Conservation (phyloP, 2,329 filamentous ascomycete species). For the Hymenoscyphus occultus region DNA sequence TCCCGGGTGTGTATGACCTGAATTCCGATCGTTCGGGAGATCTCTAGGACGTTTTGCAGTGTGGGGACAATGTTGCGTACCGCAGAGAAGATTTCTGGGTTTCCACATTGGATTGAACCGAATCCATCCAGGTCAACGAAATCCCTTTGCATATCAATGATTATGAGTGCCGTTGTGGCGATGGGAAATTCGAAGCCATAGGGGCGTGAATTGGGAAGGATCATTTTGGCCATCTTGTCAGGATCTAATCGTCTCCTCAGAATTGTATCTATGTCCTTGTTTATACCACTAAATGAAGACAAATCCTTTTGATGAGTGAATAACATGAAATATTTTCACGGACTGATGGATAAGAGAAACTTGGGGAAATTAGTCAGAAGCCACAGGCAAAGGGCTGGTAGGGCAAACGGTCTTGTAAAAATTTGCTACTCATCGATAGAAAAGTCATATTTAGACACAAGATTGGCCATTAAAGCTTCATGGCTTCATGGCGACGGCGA, state of each 20-base stretch:
- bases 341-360: no score
- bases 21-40: conserved; percentile 41
- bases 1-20: conserved; percentile 51
- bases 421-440: not conserved
- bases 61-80: conserved; percentile 46
- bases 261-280: not conserved
- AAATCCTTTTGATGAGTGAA: no score
- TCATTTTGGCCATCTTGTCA: conserved; percentile 21
- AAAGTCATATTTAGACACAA: not conserved
- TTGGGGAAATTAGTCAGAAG: no score
- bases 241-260: conserved; percentile 18
- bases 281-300: not conserved
- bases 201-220: conserved; percentile 38
- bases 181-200: conserved; percentile 48
- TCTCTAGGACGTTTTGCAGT: conserved; percentile 42
- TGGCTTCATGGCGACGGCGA: not conserved
- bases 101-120: conserved; percentile 49
- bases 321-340: no score
- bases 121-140: conserved; percentile 50
- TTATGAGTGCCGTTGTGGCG: conserved; percentile 48
- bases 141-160: conserved; percentile 56
- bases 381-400: no score
- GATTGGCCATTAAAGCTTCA: not conserved
- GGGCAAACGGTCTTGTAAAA: not conserved
- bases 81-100: conserved; percentile 40